These are phyloP conservation scores for Candida vaughaniae DNA, from an alignment of 805 yeast genomes.

Conservation along the genomic window DNA sequence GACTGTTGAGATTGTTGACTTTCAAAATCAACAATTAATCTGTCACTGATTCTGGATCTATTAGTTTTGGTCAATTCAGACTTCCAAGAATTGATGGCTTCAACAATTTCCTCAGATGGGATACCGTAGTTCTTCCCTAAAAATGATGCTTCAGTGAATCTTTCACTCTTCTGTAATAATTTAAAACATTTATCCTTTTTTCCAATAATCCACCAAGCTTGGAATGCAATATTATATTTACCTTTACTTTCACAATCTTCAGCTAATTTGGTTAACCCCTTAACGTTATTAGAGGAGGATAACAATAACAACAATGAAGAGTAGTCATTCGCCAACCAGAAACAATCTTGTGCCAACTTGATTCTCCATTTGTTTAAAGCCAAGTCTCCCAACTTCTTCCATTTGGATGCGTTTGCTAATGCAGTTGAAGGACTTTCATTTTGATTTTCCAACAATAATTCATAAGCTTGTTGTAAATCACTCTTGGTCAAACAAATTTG, in stretches of 20 bases:
- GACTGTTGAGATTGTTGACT: not conserved
- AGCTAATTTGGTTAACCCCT: conserved; percentile 63
- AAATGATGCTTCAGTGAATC: conserved; percentile 82
- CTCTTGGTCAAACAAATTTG: conserved; percentile 82
- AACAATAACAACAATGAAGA: conserved; percentile 79
- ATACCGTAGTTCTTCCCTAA: conserved; percentile 70
- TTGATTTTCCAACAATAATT: conserved; percentile 34
- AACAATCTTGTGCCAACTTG: conserved; percentile 76
- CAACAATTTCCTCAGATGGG: conserved; percentile 38
- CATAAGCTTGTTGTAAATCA: conserved; percentile 68
- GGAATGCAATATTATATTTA: conserved; percentile 86
- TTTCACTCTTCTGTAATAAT: conserved; percentile 63
- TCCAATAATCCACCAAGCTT: conserved; percentile 85
- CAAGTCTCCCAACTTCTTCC: conserved; percentile 90
- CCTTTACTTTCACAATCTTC: conserved; percentile 68
- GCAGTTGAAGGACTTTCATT: conserved; percentile 49
- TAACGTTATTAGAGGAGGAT: conserved; percentile 73
- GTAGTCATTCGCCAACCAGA: conserved; percentile 73
- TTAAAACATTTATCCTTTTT: conserved; percentile 62
- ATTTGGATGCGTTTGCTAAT: conserved; percentile 49
- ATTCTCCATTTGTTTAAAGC: conserved; percentile 78
- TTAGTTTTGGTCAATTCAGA: conserved; percentile 48
- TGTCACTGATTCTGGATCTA: conserved; percentile 57
- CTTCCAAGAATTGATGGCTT: conserved; percentile 68
- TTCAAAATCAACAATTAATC: conserved; percentile 45